Evolutionary conservation across 2,329 filamentous ascomycete species (phyloP).

Genomic region (Phialophora chinensis): DNA sequence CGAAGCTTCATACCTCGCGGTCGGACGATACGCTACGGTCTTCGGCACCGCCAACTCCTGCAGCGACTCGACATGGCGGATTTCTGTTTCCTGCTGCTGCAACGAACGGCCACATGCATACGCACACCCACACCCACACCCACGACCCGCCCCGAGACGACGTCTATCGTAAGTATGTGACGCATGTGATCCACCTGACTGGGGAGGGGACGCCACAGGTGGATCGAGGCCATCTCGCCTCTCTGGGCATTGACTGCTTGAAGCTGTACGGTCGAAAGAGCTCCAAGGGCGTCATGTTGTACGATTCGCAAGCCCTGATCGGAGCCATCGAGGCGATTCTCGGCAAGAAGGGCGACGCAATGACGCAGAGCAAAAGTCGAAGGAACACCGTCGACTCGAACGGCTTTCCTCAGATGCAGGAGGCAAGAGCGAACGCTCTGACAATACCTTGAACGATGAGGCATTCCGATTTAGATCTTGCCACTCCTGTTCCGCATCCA

Average conservation of each 20-base stretch:
- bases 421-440: slow-evolving; percentile 9
- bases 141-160: slow-evolving; percentile 20
- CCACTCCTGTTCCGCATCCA: slow-evolving; percentile 66
- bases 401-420: slow-evolving; percentile 11
- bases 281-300: slow-evolving; percentile 63
- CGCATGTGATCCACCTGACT: slow-evolving; percentile 39
- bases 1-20: slow-evolving; percentile 21
- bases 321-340: slow-evolving; percentile 80
- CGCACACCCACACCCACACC: neutral
- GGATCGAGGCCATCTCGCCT: slow-evolving; percentile 33
- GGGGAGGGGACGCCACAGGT: slow-evolving; percentile 37
- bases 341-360: slow-evolving; percentile 65
- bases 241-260: slow-evolving; percentile 68
- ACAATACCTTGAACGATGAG: neutral
- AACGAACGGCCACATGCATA: neutral
- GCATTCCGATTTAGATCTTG: slow-evolving; percentile 49
- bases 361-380: slow-evolving; percentile 55
- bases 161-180: slow-evolving; percentile 39
- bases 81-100: slow-evolving; percentile 26
- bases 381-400: slow-evolving; percentile 62
- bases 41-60: slow-evolving; percentile 24
- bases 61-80: slow-evolving; percentile 16
- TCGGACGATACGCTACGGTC: slow-evolving; percentile 29
- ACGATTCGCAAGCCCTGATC: slow-evolving; percentile 75
- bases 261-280: slow-evolving; percentile 73